Percentiles rank a stretch among this genome's conserved stretches.
Evolutionary conservation across 768 basidiomycete species (phyloP).

Genomic region (Tricholoma matsutake): DNA sequence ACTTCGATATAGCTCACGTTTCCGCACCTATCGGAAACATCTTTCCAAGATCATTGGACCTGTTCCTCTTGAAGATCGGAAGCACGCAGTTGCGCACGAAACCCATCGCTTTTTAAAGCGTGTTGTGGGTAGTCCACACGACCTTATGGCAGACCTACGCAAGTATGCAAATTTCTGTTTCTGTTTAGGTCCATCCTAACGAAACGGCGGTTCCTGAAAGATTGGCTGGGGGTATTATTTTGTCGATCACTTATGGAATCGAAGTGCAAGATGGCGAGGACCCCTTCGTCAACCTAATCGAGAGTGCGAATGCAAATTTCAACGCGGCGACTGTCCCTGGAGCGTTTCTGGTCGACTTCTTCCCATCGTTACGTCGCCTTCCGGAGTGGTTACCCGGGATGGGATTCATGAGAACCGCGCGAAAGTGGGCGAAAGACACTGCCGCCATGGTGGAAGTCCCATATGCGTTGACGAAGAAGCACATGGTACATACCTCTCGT

Average conservation of each 20-base stretch:
- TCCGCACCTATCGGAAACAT: constrained; percentile 42
- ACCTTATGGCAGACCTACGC: constrained; percentile 35
- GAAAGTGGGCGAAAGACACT: constrained; percentile 29
- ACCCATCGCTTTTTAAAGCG: constrained; percentile 36
- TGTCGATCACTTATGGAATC: constrained; percentile 30
- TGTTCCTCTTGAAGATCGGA: constrained; percentile 25
- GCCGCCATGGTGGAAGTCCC: constrained; percentile 35
- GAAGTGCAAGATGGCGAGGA: constrained; percentile 26
- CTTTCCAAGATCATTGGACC: constrained; percentile 41
- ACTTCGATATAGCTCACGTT: constrained; percentile 39
- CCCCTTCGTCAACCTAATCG: constrained; percentile 27
- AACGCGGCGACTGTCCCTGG: constrained; percentile 24
- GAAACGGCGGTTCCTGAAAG: constrained; percentile 7
- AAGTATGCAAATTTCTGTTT: constrained; percentile 30
- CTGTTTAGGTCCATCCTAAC: too few species aligned
- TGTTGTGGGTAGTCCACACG: constrained; percentile 27
- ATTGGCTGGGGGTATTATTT: constrained; percentile 24
- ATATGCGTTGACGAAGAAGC: constrained; percentile 39
- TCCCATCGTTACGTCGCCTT: constrained; percentile 35
- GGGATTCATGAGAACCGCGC: constrained; percentile 40
- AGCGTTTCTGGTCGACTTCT: constrained; percentile 28
- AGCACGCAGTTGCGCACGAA: constrained; percentile 33
- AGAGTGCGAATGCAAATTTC: constrained; percentile 21
- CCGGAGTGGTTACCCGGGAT: constrained; percentile 48
- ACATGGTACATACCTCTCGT: constrained; percentile 38